Conservation (phyloP, 2,329 filamentous ascomycete species). For the Drechslerella stenobrocha region DNA sequence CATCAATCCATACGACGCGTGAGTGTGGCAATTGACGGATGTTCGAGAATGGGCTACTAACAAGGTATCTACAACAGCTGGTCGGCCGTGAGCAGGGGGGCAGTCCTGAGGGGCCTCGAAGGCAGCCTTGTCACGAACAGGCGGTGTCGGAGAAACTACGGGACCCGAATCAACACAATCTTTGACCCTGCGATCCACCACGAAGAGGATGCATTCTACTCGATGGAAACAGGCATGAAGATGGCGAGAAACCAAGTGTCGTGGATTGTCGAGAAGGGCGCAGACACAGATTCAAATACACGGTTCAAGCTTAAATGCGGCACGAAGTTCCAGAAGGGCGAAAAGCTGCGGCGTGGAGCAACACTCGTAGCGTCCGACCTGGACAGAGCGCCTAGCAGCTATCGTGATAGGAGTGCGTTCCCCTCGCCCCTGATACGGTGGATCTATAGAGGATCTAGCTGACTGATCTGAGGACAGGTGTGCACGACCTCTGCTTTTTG, state of each 20-base stretch:
- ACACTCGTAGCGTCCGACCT: slow-evolving; percentile 43
- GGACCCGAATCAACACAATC: slow-evolving; percentile 41
- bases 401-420: slow-evolving; percentile 40
- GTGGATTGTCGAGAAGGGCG: slow-evolving; percentile 46
- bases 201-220: slow-evolving; percentile 46
- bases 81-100: slow-evolving; percentile 45
- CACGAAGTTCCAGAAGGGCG: slow-evolving; percentile 46
- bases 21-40: slow-evolving; percentile 2
- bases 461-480: slow-evolving; percentile 18
- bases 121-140: slow-evolving; percentile 40
- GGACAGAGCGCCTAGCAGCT: slow-evolving; percentile 37
- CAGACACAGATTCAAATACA: slow-evolving; percentile 39
- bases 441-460: not conserved
- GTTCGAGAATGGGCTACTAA: slow-evolving; percentile 3
- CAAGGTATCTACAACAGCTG: slow-evolving; percentile 23
- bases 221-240: slow-evolving; percentile 45
- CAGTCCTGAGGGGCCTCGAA: slow-evolving; percentile 34
- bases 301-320: slow-evolving; percentile 43
- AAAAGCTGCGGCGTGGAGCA: slow-evolving; percentile 41
- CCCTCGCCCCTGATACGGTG: not conserved
- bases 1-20: slow-evolving; percentile 46
- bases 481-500: slow-evolving; percentile 43
- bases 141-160: slow-evolving; percentile 45
- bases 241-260: slow-evolving; percentile 47
- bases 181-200: slow-evolving; percentile 43